Conservation (phyloP, 352 stramenopile genomes). For the Phytophthora tentaculata region DNA sequence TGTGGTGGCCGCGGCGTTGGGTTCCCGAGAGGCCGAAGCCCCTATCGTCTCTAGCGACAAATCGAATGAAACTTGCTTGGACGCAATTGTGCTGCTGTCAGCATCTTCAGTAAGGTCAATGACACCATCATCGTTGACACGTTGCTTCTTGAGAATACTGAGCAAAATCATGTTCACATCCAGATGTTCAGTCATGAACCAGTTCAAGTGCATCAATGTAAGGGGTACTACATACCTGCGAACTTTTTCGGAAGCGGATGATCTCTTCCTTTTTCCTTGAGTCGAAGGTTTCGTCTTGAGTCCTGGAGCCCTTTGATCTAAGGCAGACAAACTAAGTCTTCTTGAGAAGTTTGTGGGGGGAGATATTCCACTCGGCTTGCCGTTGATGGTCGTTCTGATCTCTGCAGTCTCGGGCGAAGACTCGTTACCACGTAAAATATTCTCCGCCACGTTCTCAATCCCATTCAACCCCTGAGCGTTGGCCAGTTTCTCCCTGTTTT, state of each 20-base stretch:
- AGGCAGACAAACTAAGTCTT: slow-evolving; percentile 37
- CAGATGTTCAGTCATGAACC: neutral
- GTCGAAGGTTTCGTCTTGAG: slow-evolving; percentile 21
- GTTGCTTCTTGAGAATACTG: slow-evolving; percentile 81
- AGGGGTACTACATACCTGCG: slow-evolving; percentile 42
- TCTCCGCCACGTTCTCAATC: slow-evolving; percentile 81
- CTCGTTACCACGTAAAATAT: slow-evolving; percentile 64
- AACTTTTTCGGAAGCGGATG: slow-evolving; percentile 43
- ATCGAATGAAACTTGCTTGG: slow-evolving; percentile 81
- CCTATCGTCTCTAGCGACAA: slow-evolving; percentile 26
- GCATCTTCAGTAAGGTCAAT: slow-evolving; percentile 9
- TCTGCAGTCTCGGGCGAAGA: slow-evolving; percentile 46
- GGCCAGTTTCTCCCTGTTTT: slow-evolving; percentile 41
- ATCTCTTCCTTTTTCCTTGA: slow-evolving; percentile 35
- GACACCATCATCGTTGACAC: slow-evolving; percentile 20
- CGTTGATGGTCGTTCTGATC: slow-evolving; percentile 24
- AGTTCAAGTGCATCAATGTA: neutral
- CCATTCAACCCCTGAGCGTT: slow-evolving; percentile 53
- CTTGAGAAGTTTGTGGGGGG: slow-evolving; percentile 42
- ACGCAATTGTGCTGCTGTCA: slow-evolving; percentile 10
- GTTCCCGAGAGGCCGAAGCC: slow-evolving; percentile 29
- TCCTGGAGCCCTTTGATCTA: slow-evolving; percentile 23
- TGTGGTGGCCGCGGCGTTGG: slow-evolving; percentile 29
- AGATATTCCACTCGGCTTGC: slow-evolving; percentile 44
- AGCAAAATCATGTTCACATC: no score